These are phyloP conservation scores for Fusarium nodosum DNA, from an alignment of 2,329 filamentous ascomycete species.

Conservation along the genomic window DNA sequence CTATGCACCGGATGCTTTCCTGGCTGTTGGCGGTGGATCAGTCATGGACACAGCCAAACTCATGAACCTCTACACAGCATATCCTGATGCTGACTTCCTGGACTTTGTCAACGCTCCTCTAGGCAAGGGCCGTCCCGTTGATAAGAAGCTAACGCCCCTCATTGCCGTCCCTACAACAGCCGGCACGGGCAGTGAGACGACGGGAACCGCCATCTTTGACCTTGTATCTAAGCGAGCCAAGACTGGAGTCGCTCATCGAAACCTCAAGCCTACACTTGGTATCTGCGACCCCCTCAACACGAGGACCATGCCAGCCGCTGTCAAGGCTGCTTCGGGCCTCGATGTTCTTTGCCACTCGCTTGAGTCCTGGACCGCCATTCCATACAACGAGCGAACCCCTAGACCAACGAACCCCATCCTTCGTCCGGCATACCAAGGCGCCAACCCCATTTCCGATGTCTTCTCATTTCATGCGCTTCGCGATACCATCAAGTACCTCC, in stretches of 20 bases:
- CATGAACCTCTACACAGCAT: conserved; percentile 96
- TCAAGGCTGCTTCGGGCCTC: conserved; percentile 90
- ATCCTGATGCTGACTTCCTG: conserved; percentile 92
- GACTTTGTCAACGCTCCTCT: conserved; percentile 98
- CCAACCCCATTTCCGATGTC: conserved; percentile 97
- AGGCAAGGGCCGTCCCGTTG: conserved; percentile 85
- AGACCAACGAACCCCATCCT: conserved; percentile 90
- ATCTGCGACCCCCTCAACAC: conserved; percentile 92
- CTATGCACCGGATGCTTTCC: conserved; percentile 86
- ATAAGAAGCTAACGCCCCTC: conserved; percentile 78
- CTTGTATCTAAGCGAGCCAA: conserved; percentile 90
- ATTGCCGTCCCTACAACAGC: conserved; percentile 87
- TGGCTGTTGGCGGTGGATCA: conserved; percentile 90
- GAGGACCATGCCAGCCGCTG: conserved; percentile 92
- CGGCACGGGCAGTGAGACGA: conserved; percentile 92
- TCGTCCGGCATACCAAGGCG: conserved; percentile 94
- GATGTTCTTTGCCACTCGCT: conserved; percentile 96
- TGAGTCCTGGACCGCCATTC: conserved; percentile 98
- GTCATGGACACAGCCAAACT: conserved; percentile 99
- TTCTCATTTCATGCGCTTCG: conserved; percentile 90
- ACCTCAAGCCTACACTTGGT: conserved; percentile 93
- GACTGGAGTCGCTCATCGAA: conserved; percentile 95
- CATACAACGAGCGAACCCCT: conserved; percentile 87
- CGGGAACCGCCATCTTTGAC: conserved; percentile 98
- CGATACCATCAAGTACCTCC: conserved; percentile 91